Base-by-base conservation (phyloP, 345 rosid species). In the Draba incana region DNA sequence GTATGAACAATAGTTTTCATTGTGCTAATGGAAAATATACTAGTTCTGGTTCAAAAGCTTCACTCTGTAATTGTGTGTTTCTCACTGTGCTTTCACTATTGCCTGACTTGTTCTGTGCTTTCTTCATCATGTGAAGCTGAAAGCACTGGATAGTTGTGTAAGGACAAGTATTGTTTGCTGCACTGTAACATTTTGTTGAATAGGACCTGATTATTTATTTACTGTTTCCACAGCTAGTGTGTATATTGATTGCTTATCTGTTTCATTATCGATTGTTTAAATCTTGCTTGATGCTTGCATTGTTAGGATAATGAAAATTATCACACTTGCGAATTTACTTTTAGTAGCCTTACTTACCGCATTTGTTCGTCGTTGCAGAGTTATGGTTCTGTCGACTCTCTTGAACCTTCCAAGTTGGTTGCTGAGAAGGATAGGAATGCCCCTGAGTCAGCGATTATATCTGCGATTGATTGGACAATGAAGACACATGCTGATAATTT, bases 401-500 rank as follows among this genome's bases (percentile, higher is more conserved):
- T 74, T 62, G 89, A 85, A 72, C 89, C 90, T 50, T 75, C 88
- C 14, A 85, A 83, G 41, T 68, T 83, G 58, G 23, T 78, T 54
- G 42, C 37, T 57, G 96, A 83, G 63, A 86, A 84, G 81, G 91
- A 88, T 43, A 76, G 24, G 16, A 75, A n/a, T 75, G 57, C 66
- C 45, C 33, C 69, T 44, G 83, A 81, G 65, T 56, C 78, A 1
- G 54, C 73, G 8, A 57, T 85, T 37, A 52, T 89, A 47, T 79
- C 88, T 53, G 93, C 82, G 78, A 80, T 92, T 10, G 98, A 92
- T 81, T 80, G 54, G 63, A 71, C 81, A 10, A 81, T 92, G 85
- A 90, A 90, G 86, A 86, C 78, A 53, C 84, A 90, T 78, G 57
- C 76, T 58, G 97, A 92, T 76, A 81, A 75, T 68, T 69, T 90